These are phyloP conservation scores for Beauveria bassiana DNA, from an alignment of 2,329 filamentous ascomycete species.

Conservation along the genomic window DNA sequence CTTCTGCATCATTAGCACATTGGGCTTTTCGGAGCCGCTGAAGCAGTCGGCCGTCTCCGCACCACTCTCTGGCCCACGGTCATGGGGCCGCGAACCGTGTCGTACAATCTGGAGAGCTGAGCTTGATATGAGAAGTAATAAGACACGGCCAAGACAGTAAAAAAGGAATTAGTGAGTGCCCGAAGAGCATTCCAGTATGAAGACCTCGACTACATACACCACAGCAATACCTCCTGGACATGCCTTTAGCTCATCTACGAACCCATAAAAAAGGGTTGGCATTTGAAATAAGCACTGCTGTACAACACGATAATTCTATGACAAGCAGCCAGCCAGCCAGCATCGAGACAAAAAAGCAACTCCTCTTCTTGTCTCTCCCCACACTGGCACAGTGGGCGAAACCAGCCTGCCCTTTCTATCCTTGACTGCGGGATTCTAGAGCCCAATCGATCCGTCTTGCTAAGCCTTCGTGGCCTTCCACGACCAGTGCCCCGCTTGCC, in stretches of 20 bases:
- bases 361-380: conserved; percentile 1
- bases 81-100: background rate
- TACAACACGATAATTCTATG: background rate
- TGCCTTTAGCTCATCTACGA: background rate
- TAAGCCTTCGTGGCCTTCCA: background rate
- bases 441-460: background rate
- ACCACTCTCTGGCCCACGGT: background rate
- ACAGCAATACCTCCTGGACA: background rate
- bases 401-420: background rate
- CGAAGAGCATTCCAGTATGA: background rate
- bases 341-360: background rate
- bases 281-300: background rate
- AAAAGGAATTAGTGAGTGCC: background rate
- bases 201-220: background rate
- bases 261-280: background rate
- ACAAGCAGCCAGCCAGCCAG: background rate
- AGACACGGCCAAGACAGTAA: background rate
- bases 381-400: background rate
- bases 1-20: background rate
- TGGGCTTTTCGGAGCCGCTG: conserved; percentile 5
- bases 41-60: background rate
- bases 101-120: background rate
- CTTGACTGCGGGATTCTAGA: conserved; percentile 1
- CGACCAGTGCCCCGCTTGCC: background rate
- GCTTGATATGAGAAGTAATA: background rate